phyloP scores from a whole-genome alignment of 345 rosid genomes.

The Citrus cavaleriei region DNA sequence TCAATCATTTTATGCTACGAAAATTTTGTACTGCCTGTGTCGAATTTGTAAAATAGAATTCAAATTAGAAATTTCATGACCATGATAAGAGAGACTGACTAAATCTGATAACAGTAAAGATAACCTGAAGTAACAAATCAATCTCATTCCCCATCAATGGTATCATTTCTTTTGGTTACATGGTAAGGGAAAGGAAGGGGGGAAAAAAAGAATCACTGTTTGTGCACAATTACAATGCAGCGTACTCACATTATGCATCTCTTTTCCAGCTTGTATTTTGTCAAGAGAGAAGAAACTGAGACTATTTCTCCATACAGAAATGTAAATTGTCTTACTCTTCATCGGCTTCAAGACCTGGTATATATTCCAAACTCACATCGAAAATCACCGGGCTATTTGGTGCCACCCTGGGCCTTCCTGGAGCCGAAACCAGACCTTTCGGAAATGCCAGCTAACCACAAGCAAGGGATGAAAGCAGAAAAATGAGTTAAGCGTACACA shows the following conservation, averaged over 20 bases:
- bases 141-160: neutral
- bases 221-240: neutral
- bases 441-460: slow-evolving; percentile 79
- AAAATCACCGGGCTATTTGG: slow-evolving; percentile 82
- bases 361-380: slow-evolving; percentile 87
- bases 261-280: neutral
- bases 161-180: neutral
- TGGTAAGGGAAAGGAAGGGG: neutral
- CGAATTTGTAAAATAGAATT: too few species aligned
- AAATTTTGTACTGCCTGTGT: too few species aligned
- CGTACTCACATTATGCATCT: neutral
- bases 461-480: neutral
- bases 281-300: neutral
- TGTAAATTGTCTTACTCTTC: slow-evolving; percentile 32
- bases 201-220: neutral
- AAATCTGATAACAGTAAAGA: too few species aligned
- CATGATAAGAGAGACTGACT: too few species aligned
- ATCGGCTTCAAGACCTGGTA: slow-evolving; percentile 84
- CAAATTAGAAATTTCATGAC: too few species aligned
- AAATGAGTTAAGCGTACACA: neutral
- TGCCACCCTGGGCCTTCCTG: slow-evolving; percentile 96
- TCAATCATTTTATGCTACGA: too few species aligned
- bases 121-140: too few species aligned
- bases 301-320: neutral
- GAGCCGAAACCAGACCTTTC: slow-evolving; percentile 83